Evolutionary conservation across 1,139 yeast species (phyloP).

Genomic region (Candida freyschussii): DNA sequence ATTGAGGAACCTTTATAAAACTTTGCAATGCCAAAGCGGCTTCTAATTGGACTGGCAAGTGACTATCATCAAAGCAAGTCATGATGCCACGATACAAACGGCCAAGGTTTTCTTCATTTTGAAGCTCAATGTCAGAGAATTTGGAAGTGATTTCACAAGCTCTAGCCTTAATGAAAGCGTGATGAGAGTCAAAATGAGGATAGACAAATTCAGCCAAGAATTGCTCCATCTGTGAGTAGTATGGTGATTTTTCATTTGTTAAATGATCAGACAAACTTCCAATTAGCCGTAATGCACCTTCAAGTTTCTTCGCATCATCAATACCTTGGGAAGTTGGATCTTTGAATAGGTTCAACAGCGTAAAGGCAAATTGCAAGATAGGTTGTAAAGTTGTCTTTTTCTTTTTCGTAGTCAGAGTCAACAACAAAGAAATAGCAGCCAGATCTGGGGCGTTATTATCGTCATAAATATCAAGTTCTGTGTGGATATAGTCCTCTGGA

Average conservation of each 20-base stretch:
- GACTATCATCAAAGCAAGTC: conserved; percentile 49
- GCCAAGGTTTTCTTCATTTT: conserved; percentile 44
- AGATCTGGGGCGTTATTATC: conserved; percentile 63
- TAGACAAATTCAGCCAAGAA: conserved; percentile 61
- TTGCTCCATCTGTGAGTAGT: conserved; percentile 59
- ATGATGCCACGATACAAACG: conserved; percentile 64
- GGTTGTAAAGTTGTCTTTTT: conserved; percentile 56
- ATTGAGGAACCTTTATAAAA: conserved; percentile 58
- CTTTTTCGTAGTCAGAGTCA: conserved; percentile 64
- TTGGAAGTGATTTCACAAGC: conserved; percentile 74
- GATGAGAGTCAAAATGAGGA: conserved; percentile 64
- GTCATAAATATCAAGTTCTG: conserved; percentile 60
- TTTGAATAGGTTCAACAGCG: conserved; percentile 41
- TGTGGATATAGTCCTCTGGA: conserved; percentile 86
- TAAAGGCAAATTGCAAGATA: conserved; percentile 61
- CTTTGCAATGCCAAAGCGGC: conserved; percentile 86
- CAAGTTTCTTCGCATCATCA: conserved; percentile 65
- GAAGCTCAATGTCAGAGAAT: conserved; percentile 61
- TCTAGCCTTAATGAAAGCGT: conserved; percentile 77
- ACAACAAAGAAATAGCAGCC: conserved; percentile 60
- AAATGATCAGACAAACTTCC: conserved; percentile 67
- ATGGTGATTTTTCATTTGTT: conserved; percentile 52
- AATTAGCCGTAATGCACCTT: conserved; percentile 74
- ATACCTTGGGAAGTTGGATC: conserved; percentile 38
- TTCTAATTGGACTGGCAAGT: conserved; percentile 77